A percentile compares a stretch with the other conserved stretches of the same genome.
Conservation (phyloP, 768 basidiomycete species). For the Peribolospora baueri region DNA sequence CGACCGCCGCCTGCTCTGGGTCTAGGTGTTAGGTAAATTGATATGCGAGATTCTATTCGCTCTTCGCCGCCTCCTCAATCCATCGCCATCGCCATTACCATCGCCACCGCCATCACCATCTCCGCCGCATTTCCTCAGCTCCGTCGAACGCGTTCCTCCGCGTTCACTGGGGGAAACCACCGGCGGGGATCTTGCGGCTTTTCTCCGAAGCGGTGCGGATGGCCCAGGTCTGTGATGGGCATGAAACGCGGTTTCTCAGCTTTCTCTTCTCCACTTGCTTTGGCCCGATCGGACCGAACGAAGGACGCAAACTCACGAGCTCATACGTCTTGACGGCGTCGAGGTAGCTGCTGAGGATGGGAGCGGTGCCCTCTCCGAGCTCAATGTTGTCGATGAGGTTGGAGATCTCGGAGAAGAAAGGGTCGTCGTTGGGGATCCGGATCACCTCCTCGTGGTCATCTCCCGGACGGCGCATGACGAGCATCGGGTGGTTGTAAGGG, state of each 20-base stretch:
- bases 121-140: too few relatives aligned
- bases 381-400: conserved; percentile 21
- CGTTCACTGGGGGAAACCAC: too few relatives aligned
- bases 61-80: too few relatives aligned
- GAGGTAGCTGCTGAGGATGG: conserved; percentile 7
- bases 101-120: too few relatives aligned
- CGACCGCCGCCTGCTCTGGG: too few relatives aligned
- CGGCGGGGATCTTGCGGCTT: conserved; percentile 2
- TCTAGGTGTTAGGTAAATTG: too few relatives aligned
- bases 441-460: conserved; percentile 21
- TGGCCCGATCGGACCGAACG: too few relatives aligned
- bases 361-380: not conserved
- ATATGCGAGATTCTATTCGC: too few relatives aligned
- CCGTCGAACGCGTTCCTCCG: too few relatives aligned
- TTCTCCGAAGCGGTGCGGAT: conserved; percentile 10
- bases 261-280: not conserved
- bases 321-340: conserved; percentile 15
- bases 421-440: conserved; percentile 15
- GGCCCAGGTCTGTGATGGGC: conserved; percentile 4
- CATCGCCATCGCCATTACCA: too few relatives aligned
- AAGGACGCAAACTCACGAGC: conserved; percentile 3
- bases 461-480: conserved; percentile 42
- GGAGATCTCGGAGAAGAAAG: conserved; percentile 23
- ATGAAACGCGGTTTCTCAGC: not conserved
- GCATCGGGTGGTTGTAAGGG: conserved; percentile 74